Conservation (phyloP, 2,329 filamentous ascomycete species). For the Aspergillus pseudonomiae region DNA sequence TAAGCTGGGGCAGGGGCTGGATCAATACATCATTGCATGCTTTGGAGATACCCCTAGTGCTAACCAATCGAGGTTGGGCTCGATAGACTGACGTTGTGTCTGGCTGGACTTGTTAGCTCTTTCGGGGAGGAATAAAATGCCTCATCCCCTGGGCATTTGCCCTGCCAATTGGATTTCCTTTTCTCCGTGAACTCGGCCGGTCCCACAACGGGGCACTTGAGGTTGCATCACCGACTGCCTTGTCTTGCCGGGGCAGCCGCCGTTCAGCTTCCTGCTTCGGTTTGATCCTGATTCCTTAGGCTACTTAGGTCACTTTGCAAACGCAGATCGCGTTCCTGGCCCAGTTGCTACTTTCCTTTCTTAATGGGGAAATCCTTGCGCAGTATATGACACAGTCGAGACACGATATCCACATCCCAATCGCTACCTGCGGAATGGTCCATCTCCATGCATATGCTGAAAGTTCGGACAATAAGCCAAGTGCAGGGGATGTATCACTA, state of each 20-base stretch:
- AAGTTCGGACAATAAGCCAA: background rate
- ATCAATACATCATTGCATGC: background rate
- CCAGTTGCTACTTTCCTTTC: background rate
- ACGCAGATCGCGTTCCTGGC: background rate
- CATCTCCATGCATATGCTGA: background rate
- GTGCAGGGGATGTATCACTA: background rate
- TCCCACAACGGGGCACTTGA: background rate
- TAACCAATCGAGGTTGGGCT: background rate
- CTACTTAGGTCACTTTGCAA: background rate
- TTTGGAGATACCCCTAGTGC: background rate
- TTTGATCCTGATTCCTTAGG: background rate
- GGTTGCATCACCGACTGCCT: background rate
- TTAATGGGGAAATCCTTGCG: background rate
- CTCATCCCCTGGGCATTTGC: background rate
- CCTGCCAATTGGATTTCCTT: background rate
- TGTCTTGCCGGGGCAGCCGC: background rate
- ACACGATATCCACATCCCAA: background rate
- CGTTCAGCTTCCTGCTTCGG: background rate
- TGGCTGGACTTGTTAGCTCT: background rate
- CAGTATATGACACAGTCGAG: background rate
- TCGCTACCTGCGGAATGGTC: background rate
- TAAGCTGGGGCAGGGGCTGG: background rate
- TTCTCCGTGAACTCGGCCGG: background rate
- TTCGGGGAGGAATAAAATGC: background rate
- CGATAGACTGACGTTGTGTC: background rate